phyloP scores from a whole-genome alignment of 2,329 filamentous ascomycete species.

The Hysterium pulicare region DNA sequence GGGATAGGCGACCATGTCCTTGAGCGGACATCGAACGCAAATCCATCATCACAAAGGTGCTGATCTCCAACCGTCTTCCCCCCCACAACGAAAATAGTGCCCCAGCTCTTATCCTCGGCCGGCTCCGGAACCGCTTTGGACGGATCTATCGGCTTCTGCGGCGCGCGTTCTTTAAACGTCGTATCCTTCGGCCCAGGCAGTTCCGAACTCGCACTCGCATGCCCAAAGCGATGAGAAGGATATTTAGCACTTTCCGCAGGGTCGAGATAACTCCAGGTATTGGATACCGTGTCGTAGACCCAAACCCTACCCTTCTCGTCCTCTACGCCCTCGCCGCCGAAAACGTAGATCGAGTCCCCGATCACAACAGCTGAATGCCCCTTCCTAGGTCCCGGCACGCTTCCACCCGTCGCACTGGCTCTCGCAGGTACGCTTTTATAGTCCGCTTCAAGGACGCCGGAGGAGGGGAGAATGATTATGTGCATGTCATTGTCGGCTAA shows the following conservation, averaged over 20 bases:
- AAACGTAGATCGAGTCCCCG: slow-evolving; percentile 45
- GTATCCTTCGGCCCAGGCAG: slow-evolving; percentile 35
- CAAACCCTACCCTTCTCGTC: slow-evolving; percentile 42
- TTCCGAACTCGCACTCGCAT: slow-evolving; percentile 38
- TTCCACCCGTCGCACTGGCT: slow-evolving; percentile 21
- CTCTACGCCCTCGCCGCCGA: slow-evolving; percentile 36
- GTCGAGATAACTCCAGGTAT: slow-evolving; percentile 41
- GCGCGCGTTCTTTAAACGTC: slow-evolving; percentile 24
- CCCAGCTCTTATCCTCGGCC: slow-evolving; percentile 39
- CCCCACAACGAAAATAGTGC: slow-evolving; percentile 52
- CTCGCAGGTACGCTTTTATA: slow-evolving; percentile 37
- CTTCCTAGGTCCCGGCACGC: slow-evolving; percentile 38
- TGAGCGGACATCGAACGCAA: slow-evolving; percentile 50
- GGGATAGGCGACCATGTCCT: slow-evolving; percentile 52
- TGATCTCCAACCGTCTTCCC: slow-evolving; percentile 33
- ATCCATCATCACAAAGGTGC: slow-evolving; percentile 42
- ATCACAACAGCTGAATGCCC: slow-evolving; percentile 43
- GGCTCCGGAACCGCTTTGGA: slow-evolving; percentile 41
- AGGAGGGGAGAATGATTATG: slow-evolving; percentile 49
- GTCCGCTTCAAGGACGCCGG: slow-evolving; percentile 42
- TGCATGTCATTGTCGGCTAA: slow-evolving; percentile 52
- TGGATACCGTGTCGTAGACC: slow-evolving; percentile 42
- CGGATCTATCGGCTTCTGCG: slow-evolving; percentile 42
- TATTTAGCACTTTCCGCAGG: slow-evolving; percentile 21
- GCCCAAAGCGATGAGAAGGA: slow-evolving; percentile 32